Evolutionary conservation across 768 basidiomycete genomes (phyloP), one percentile per base, ranked within the genome.

Genomic region (Leccinum broughii): DNA sequence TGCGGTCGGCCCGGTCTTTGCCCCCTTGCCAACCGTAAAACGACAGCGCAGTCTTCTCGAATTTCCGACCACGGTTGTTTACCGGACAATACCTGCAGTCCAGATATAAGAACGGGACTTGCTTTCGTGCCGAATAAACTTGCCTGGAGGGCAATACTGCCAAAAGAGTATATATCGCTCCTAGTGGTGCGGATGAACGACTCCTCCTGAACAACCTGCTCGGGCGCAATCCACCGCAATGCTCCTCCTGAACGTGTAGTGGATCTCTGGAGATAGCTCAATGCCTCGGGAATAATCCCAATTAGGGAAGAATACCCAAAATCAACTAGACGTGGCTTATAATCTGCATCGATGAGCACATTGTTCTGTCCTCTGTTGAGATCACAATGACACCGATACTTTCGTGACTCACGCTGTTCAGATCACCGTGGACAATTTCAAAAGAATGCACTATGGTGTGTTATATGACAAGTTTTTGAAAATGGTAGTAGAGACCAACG

Each of bases 341-440:
- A n/a, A 1, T 35, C 22, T 14, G 14, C 52, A 14, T 54, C 57
- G 17, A 58, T 39, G 28, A 58, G 57, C 30, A 58, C 57, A 13
- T 58, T 58, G 6, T 58, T 54, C 57, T 58, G 22, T 30, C 14
- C 5, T 24, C 2, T 5, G 24, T 17, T 54, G n/a, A 34, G 46
- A 34, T 26, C 15, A 28, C 4, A 4, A 24, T 24, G 5, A 26
- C 6, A 7, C 4, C 4, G 22, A 49, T 20, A 4, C 24, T 49
- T 49, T 49, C 6, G 11, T 20, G 11, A 13, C 22, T 51, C 28
- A 32, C 30, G 13, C 22, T 4, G 30, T 55, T 59, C 34, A 59
- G 34, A 6, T 59, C 48, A 5, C 58, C 58, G 6, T 55, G 53
- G 14, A 55, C 24, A 1, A 26, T 1, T 26, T 26, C 1, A 26